Evolutionary conservation across 306 rosid species (phyloP).

Genomic region (Pyrus communis): DNA sequence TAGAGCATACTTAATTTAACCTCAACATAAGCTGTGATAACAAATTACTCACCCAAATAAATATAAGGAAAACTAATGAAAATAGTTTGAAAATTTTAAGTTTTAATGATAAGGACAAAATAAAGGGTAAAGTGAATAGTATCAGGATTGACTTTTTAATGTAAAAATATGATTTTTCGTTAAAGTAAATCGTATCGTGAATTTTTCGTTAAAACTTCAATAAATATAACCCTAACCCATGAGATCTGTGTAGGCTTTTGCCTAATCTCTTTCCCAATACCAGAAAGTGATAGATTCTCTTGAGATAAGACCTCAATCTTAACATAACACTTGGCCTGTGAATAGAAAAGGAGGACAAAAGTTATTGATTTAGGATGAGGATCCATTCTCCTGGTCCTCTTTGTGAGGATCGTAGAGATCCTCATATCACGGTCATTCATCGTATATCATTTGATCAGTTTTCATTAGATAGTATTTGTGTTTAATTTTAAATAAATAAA

Average conservation of each 20-base stretch:
- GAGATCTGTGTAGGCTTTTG: not conserved
- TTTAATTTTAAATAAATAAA: too few species aligned
- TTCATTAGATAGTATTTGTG: too few species aligned
- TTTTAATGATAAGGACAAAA: too few species aligned
- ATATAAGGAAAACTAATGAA: not conserved
- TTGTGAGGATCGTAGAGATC: too few species aligned
- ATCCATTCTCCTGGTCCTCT: too few species aligned
- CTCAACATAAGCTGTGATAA: too few species aligned
- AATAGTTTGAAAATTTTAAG: too few species aligned
- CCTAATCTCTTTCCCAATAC: not conserved
- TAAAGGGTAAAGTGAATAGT: too few species aligned
- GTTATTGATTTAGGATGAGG: not conserved
- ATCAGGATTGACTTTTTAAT: too few species aligned
- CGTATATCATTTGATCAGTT: accelerated
- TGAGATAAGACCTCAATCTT: not conserved
- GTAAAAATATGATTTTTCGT: too few species aligned
- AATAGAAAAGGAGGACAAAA: not conserved
- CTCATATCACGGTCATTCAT: accelerated
- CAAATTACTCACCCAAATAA: not conserved
- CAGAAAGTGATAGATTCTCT: not conserved
- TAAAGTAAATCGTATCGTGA: too few species aligned
- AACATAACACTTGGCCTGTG: not conserved
- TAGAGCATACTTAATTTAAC: too few species aligned
- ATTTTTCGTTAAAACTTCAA: not conserved
- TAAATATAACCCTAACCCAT: not conserved